A percentile compares a stretch with the other conserved stretches of the same genome.
Conservation (phyloP, 371 early-diverging fungal species). For the Mortierella sp. region DNA sequence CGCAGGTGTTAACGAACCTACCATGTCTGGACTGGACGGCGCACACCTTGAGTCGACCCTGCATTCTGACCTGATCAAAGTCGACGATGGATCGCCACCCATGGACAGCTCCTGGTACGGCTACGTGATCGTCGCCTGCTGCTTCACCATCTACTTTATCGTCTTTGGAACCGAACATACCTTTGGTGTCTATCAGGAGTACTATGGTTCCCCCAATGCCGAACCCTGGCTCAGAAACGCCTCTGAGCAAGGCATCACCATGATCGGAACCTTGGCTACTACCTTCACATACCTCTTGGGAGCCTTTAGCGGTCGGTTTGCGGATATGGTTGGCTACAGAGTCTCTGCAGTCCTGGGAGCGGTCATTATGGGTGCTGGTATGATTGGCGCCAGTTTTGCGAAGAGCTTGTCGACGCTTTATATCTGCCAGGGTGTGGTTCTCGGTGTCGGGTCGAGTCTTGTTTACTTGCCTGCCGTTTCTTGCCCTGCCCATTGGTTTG, state of each 20-base stretch:
- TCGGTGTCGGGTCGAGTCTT: constrained; percentile 76
- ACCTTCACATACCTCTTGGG: constrained; percentile 61
- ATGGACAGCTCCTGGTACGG: constrained; percentile 64
- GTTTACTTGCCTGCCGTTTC: constrained; percentile 67
- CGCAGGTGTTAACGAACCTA: background rate
- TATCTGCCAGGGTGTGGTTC: constrained; percentile 77
- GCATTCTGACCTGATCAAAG: constrained; percentile 19
- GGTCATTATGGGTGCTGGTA: constrained; percentile 50
- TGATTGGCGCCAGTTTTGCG: constrained; percentile 55
- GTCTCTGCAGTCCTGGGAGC: constrained; percentile 57
- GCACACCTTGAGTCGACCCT: constrained; percentile 21
- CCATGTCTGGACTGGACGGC: background rate
- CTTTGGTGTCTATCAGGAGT: constrained; percentile 64
- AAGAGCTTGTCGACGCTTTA: constrained; percentile 67
- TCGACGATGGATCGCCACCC: constrained; percentile 37
- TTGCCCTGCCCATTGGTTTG: constrained; percentile 72
- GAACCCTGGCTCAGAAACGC: constrained; percentile 47
- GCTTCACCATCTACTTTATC: constrained; percentile 67
- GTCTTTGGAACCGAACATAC: constrained; percentile 68
- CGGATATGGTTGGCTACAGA: constrained; percentile 60
- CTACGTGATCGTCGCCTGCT: constrained; percentile 68
- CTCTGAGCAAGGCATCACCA: constrained; percentile 56
- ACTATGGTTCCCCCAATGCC: constrained; percentile 55
- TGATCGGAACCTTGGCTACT: constrained; percentile 67
- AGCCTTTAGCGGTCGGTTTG: constrained; percentile 60